Base-by-base conservation (phyloP, 768 basidiomycete genomes). In the Tylopilus sp. region DNA sequence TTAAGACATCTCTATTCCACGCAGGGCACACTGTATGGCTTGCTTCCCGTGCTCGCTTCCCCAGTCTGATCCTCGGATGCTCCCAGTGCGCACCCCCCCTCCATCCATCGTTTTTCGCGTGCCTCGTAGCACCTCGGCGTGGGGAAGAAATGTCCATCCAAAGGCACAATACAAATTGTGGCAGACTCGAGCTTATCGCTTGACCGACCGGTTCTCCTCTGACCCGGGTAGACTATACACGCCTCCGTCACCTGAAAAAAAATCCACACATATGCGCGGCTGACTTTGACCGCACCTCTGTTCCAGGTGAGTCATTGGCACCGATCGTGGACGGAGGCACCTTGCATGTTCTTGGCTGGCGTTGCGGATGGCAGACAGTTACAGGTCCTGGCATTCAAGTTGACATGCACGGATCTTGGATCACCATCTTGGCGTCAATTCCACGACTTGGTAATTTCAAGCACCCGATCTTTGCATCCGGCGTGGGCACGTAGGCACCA, bases 31-130 rank as follows among this genome's bases (percentile, higher is more conserved):
- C 42, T 22, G 8, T 42, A 26, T 22, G n/a, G 28, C 41, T 18
- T 2, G 33, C n/a, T 40, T 3, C 15, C 33, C 28, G 5, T 11
- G 13, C 12, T 33, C 20, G 18, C 30, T 26, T 18, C 30, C 58
- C 23, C 26, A 25, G 40, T 20, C 44, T 57, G 56, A 53, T 57
- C 49, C 47, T 58, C 40, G 55, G 55, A 50, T 26, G 26, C 26
- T 26, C 26, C n/a, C 45, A 25, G 2, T 13, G 5, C 38, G 6
- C 12, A 18, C 28, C 12, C 21, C n/a, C n/a, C n/a, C n/a, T 18
- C 28, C 43, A 38, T 13, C 17, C 25, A 38, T 23, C 6, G 30
- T 20, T 40, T n/a, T 47, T 43, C 50, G 25, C 46, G 18, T 26
- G 12, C 21, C 28, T 38, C 28, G 51, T 45, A 46, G 2, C 23